Conservation (phyloP, 2,329 filamentous ascomycete genomes). For the Beauveria australis region DNA sequence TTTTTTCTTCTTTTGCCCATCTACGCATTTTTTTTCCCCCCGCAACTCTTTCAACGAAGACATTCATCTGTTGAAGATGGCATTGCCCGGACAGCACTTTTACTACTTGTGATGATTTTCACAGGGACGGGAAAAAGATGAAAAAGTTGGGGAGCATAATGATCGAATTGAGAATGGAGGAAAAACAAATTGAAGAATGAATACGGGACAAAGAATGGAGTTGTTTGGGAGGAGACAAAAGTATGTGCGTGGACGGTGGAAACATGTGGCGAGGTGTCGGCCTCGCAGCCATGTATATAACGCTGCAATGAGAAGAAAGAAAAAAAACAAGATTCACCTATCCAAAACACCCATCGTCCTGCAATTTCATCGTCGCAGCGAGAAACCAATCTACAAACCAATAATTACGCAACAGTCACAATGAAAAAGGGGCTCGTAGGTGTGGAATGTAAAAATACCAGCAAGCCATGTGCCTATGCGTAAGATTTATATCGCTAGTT, state of each 20-base stretch:
- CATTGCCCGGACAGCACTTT: no score
- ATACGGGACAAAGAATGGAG: not conserved
- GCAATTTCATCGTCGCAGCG: no score
- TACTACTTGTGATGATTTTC: no score
- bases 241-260: slow-evolving; percentile 1
- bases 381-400: no score
- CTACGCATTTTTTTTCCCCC: no score
- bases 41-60: no score
- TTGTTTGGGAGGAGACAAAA: not conserved
- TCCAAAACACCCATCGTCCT: no score
- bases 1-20: no score
- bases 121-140: not conserved
- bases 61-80: no score
- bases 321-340: not conserved
- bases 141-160: not conserved
- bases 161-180: not conserved
- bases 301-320: slow-evolving; percentile 9
- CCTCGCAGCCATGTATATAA: slow-evolving; percentile 12
- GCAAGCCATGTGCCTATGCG: not conserved
- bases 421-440: not conserved
- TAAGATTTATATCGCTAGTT: not conserved
- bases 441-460: not conserved
- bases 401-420: not conserved
- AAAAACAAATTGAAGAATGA: not conserved
- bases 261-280: not conserved